These are phyloP conservation scores for Cystobasidium tubakii DNA, from an alignment of 768 basidiomycete species.

Conservation along the genomic window DNA sequence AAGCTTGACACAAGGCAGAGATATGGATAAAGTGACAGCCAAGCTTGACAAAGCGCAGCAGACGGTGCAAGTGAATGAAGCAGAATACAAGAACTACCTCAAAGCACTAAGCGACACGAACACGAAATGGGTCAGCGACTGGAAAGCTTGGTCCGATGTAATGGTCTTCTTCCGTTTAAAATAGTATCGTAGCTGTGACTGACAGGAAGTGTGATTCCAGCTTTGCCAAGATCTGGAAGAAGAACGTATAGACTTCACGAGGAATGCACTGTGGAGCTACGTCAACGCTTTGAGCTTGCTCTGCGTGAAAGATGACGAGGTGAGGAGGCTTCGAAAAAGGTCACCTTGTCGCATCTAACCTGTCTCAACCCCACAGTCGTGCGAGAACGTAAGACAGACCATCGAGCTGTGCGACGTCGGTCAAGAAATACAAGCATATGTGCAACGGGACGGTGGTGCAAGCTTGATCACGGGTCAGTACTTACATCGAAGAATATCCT, in stretches of 20 bases:
- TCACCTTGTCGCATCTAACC: too few species aligned
- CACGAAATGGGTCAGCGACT: slow-evolving; percentile 79
- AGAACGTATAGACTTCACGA: slow-evolving; percentile 85
- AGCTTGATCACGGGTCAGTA: slow-evolving; percentile 62
- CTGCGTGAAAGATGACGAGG: slow-evolving; percentile 92
- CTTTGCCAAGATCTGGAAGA: slow-evolving; percentile 93
- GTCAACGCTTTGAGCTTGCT: slow-evolving; percentile 94
- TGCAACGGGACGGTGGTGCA: slow-evolving; percentile 81
- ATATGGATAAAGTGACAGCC: slow-evolving; percentile 77
- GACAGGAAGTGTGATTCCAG: too few species aligned
- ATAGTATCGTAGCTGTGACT: too few species aligned
- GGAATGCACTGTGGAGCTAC: slow-evolving; percentile 91
- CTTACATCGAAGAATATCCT: background rate
- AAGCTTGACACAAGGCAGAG: slow-evolving; percentile 83
- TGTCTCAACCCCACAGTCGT: slow-evolving; percentile 58
- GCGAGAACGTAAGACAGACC: slow-evolving; percentile 76
- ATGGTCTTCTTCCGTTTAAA: too few species aligned
- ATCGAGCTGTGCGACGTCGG: slow-evolving; percentile 84
- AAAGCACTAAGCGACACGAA: slow-evolving; percentile 70
- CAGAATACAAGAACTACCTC: slow-evolving; percentile 83
- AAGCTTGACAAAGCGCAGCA: slow-evolving; percentile 84
- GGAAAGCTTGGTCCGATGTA: slow-evolving; percentile 86
- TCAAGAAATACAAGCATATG: slow-evolving; percentile 81
- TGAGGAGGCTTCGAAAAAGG: too few species aligned
- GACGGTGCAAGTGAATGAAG: slow-evolving; percentile 82